Evolutionary conservation across 352 stramenopile genomes (phyloP).

Genomic region (Phytophthora boehmeriae): DNA sequence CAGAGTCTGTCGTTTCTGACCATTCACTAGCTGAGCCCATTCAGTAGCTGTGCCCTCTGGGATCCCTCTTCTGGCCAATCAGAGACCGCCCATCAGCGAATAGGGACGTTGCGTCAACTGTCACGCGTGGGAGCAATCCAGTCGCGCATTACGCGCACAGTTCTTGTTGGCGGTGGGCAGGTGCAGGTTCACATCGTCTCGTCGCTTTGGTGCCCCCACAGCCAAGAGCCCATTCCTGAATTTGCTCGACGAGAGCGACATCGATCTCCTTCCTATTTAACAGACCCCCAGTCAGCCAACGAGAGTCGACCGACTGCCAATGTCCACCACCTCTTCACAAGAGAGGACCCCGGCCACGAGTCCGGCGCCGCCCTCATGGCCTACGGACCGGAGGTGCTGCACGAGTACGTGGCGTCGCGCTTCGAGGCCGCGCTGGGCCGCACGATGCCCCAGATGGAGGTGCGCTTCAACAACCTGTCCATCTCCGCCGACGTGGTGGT

Average conservation of each 20-base stretch:
- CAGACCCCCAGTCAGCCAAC: not conserved
- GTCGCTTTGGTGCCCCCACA: not conserved
- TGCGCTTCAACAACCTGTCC: conserved; percentile 32
- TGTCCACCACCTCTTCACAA: conserved; percentile 11
- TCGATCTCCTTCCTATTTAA: conserved; percentile 14
- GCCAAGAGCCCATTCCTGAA: conserved; percentile 21
- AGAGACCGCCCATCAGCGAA: conserved; percentile 6
- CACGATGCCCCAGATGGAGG: conserved; percentile 54
- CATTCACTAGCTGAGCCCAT: not conserved
- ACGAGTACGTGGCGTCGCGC: conserved; percentile 37
- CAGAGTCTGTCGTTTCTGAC: not conserved
- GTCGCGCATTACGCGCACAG: conserved; percentile 8
- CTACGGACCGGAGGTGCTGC: conserved; percentile 36
- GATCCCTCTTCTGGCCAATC: not conserved
- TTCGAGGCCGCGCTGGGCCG: conserved; percentile 42
- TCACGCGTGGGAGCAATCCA: conserved; percentile 29
- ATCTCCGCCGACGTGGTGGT: conserved; percentile 36
- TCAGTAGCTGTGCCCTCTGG: not conserved
- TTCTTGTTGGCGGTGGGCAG: not conserved
- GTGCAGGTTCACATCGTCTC: conserved; percentile 8
- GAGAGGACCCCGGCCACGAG: conserved; percentile 29
- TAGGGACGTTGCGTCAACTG: conserved; percentile 24
- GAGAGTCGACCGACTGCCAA: not conserved
- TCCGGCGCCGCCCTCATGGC: conserved; percentile 40
- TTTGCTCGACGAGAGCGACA: conserved; percentile 23